Conservation (phyloP, 192 early-diverging fungal species). For the Spizellomyces sp. region DNA sequence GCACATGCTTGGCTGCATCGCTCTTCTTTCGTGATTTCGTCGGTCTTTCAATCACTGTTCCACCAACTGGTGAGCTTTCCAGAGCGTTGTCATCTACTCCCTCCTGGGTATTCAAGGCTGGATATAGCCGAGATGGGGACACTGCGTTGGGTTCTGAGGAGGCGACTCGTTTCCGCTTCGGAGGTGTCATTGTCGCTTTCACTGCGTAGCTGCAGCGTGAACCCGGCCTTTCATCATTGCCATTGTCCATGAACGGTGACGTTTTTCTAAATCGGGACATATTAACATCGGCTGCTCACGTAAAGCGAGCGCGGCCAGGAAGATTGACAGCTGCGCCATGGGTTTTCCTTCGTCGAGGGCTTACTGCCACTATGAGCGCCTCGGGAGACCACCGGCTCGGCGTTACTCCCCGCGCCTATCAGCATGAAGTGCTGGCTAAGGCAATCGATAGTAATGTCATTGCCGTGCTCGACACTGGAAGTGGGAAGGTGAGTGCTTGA, state of each 20-base stretch:
- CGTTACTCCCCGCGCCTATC: slow-evolving; percentile 52
- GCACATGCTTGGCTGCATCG: background rate
- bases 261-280: no score
- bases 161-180: background rate
- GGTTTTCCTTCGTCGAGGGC: no score
- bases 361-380: no score
- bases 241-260: no score
- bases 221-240: no score
- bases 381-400: no score
- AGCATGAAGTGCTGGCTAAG: slow-evolving; percentile 65
- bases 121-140: background rate
- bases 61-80: background rate
- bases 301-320: no score
- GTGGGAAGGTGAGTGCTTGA: slow-evolving; percentile 65
- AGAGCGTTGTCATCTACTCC: background rate
- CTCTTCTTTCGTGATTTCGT: background rate
- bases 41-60: background rate
- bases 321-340: no score
- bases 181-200: background rate
- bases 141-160: background rate
- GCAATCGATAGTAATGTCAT: slow-evolving; percentile 78
- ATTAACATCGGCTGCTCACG: no score
- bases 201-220: no score
- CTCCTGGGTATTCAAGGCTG: background rate
- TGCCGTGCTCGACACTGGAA: slow-evolving; percentile 88